Evolutionary conservation across 768 basidiomycete genomes (phyloP).

Genomic region (Termitomyces sp.): DNA sequence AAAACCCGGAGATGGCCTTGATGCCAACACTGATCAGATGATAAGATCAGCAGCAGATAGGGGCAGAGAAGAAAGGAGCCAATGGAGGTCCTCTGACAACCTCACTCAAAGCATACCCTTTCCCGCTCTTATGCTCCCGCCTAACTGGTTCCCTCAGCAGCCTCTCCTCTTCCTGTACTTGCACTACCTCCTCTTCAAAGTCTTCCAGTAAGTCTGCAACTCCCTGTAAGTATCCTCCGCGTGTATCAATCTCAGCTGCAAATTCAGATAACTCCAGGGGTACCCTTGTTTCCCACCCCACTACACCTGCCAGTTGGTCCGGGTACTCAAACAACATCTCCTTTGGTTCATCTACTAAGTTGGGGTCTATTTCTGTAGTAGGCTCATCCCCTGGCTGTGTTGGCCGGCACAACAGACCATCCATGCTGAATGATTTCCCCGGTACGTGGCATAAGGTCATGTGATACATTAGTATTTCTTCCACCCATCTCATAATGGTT

Average conservation of each 20-base stretch:
- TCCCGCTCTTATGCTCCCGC: no score
- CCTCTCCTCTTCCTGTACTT: not conserved
- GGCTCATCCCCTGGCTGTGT: not conserved
- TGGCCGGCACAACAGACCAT: constrained; percentile 4
- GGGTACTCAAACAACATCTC: not conserved
- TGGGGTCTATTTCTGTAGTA: not conserved
- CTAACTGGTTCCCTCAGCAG: no score
- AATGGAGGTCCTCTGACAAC: no score
- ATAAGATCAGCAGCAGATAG: no score
- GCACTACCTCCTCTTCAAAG: not conserved
- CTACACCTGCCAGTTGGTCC: not conserved
- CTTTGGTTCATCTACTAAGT: not conserved
- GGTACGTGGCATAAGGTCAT: constrained; percentile 35
- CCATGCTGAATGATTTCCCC: not conserved
- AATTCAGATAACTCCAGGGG: not conserved
- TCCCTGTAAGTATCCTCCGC: not conserved
- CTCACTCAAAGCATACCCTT: no score
- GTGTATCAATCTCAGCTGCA: not conserved
- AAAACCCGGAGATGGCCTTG: no score
- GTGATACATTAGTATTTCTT: constrained; percentile 31
- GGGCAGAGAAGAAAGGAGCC: no score
- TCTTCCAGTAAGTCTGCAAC: not conserved
- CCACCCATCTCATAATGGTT: constrained; percentile 39
- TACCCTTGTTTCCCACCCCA: not conserved
- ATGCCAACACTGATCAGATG: no score